Conservation (phyloP, 2,329 filamentous ascomycete species). For the Chrysoporthe cubensis region DNA sequence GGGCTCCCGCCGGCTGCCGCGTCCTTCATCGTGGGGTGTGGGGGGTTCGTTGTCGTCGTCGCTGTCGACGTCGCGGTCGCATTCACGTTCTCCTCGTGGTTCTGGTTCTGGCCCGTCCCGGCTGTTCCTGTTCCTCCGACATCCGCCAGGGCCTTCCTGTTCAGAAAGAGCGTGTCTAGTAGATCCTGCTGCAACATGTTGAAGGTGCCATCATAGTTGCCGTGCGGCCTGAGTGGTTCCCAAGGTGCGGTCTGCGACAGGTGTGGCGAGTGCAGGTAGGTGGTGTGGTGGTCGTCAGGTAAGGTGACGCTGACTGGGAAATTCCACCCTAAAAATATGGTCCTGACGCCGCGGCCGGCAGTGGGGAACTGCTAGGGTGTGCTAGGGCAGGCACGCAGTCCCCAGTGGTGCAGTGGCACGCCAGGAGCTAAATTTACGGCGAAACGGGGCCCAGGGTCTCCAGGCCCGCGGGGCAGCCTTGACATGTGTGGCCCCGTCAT, state of each 20-base stretch:
- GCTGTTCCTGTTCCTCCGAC: slow-evolving; percentile 11
- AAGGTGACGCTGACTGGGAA: neutral
- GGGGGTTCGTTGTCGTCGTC: neutral
- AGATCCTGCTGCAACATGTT: slow-evolving; percentile 28
- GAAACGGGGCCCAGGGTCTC: too few relatives aligned
- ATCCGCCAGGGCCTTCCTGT: slow-evolving; percentile 26
- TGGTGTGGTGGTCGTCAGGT: slow-evolving; percentile 2
- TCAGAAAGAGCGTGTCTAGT: slow-evolving; percentile 27
- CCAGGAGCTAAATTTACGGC: too few relatives aligned
- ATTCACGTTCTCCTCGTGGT: neutral
- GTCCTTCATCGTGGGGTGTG: slow-evolving; percentile 11
- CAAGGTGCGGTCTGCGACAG: neutral
- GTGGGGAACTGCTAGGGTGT: neutral
- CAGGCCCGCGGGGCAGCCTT: too few relatives aligned
- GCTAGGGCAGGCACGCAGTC: neutral
- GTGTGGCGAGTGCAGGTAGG: neutral
- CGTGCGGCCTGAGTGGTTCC: neutral
- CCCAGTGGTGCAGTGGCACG: too few relatives aligned
- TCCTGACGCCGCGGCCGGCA: neutral
- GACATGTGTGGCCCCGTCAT: too few relatives aligned
- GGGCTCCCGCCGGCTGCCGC: neutral
- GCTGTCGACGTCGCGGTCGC: neutral
- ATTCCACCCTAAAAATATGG: neutral
- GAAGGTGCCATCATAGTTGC: slow-evolving; percentile 20
- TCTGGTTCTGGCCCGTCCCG: neutral